A percentile compares a stretch with the other conserved stretches of the same genome.
These are phyloP conservation scores for Ramalina intermedia DNA, from an alignment of 495 filamentous ascomycete species.

Conservation along the genomic window DNA sequence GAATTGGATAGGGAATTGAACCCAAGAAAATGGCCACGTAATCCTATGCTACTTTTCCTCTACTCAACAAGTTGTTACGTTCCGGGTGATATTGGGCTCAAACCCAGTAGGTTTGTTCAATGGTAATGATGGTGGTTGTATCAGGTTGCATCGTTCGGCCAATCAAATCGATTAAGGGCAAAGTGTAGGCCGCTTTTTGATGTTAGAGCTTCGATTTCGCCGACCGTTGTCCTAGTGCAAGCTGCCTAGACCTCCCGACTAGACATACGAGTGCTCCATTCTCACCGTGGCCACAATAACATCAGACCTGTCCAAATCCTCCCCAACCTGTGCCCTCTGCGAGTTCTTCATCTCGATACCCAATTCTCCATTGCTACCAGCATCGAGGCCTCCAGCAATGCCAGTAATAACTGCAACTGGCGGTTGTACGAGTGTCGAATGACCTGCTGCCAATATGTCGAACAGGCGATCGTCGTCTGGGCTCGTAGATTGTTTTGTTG, in stretches of 20 bases:
- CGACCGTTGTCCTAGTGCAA: too few species aligned
- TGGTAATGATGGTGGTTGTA: too few species aligned
- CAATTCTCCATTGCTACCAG: neutral
- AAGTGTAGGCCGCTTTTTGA: too few species aligned
- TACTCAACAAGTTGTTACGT: too few species aligned
- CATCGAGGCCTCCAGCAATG: neutral
- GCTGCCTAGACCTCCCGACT: neutral
- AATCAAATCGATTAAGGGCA: too few species aligned
- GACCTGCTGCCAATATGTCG: neutral
- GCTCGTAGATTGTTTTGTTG: neutral
- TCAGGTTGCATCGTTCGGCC: too few species aligned
- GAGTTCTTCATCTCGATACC: neutral
- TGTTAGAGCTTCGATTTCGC: too few species aligned
- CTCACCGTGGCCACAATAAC: neutral
- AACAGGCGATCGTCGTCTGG: neutral
- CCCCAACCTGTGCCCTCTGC: neutral
- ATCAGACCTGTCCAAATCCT: neutral
- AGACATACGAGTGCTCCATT: slow-evolving; percentile 3
- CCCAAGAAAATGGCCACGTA: too few species aligned
- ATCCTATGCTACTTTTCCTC: too few species aligned
- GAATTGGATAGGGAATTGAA: too few species aligned
- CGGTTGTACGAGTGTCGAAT: neutral
- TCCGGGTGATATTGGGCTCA: too few species aligned
- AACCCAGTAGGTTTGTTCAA: too few species aligned
- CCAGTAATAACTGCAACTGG: neutral